A percentile compares a stretch with the other conserved stretches of the same genome.
Evolutionary conservation across 1,284 basidiomycete species (phyloP).

Genomic region (Rhodofomes roseus): DNA sequence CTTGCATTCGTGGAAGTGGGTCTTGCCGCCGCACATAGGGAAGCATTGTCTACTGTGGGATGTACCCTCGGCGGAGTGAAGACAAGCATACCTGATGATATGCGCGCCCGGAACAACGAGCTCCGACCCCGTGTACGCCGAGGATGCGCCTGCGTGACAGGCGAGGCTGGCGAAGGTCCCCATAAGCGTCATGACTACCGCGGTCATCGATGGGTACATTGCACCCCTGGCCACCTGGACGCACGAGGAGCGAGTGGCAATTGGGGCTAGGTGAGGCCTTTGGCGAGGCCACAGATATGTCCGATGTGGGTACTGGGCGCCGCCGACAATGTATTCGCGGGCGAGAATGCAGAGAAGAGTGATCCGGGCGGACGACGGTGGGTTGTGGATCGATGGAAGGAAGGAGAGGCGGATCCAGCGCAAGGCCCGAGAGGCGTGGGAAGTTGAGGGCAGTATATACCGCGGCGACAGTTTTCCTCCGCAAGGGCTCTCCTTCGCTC

Average conservation of each 20-base stretch:
- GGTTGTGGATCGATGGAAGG: background rate
- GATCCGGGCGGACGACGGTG: background rate
- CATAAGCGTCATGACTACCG: background rate
- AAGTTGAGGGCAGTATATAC: constrained; percentile 13
- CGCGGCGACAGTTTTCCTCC: constrained; percentile 12
- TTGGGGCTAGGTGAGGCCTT: background rate
- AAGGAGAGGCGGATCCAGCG: background rate
- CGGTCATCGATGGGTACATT: background rate
- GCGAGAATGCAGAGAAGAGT: background rate
- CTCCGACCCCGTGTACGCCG: background rate
- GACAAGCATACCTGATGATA: background rate
- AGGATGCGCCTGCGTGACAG: background rate
- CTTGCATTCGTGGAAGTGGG: background rate
- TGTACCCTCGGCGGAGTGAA: background rate
- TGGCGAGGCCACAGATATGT: background rate
- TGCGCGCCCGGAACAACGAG: background rate
- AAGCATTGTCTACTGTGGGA: background rate
- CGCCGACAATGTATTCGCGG: background rate
- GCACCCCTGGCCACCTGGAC: background rate
- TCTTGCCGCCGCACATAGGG: background rate
- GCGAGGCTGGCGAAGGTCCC: background rate
- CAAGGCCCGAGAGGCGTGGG: constrained; percentile 15
- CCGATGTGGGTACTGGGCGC: background rate
- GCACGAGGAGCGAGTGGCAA: background rate
- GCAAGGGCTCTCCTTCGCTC: constrained; percentile 21